Percentiles rank a stretch among this genome's conserved stretches.
These are phyloP conservation scores for Calonectria multiphialidica DNA, from an alignment of 2,329 filamentous ascomycete genomes.

Conservation along the genomic window DNA sequence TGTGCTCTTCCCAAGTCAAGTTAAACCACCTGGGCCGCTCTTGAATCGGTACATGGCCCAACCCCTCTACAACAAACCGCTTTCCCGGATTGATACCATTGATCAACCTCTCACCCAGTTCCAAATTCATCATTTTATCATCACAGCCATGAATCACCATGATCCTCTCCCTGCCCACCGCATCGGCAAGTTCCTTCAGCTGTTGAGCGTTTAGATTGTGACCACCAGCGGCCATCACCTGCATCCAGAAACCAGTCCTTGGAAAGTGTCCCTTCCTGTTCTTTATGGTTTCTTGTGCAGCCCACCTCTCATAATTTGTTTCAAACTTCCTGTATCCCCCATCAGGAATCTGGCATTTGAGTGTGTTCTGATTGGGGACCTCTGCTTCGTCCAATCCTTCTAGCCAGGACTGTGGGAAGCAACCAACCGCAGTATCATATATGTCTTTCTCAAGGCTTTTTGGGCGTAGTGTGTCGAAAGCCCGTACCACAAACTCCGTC, in stretches of 20 bases:
- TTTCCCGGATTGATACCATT: neutral
- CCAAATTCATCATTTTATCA: neutral
- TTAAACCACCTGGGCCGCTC: neutral
- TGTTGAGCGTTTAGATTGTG: neutral
- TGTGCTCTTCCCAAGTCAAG: neutral
- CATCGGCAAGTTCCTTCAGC: neutral
- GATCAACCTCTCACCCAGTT: neutral
- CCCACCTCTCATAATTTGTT: neutral
- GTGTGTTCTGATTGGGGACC: neutral
- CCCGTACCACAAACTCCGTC: neutral
- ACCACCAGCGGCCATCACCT: neutral
- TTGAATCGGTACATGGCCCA: neutral
- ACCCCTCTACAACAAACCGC: neutral
- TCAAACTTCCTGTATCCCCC: neutral
- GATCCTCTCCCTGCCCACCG: neutral
- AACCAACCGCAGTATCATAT: neutral
- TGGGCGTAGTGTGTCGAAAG: neutral
- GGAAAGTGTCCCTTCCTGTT: neutral
- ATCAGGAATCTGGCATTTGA: neutral
- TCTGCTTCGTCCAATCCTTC: neutral
- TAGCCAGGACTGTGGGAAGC: neutral
- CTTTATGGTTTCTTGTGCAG: neutral
- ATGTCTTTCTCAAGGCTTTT: neutral
- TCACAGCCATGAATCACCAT: neutral
- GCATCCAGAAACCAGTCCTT: conserved; percentile 1